These are phyloP conservation scores for Coemansia sp. DNA, from an alignment of 192 early-diverging fungal species.

Conservation along the genomic window DNA sequence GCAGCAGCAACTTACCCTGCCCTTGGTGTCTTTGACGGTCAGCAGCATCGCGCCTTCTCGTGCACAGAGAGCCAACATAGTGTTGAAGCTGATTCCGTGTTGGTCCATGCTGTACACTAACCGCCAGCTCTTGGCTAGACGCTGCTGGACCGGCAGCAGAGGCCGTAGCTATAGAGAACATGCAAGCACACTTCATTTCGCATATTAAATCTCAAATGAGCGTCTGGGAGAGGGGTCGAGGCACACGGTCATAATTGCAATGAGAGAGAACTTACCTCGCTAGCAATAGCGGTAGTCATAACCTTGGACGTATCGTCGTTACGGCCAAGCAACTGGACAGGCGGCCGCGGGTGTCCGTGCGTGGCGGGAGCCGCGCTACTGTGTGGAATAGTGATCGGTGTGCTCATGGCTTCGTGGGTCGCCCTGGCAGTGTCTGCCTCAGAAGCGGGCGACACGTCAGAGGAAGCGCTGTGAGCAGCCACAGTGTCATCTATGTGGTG, in stretches of 20 bases:
- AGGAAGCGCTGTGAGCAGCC: not conserved
- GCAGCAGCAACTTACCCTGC: conserved; percentile 39
- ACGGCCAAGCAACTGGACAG: conserved; percentile 36
- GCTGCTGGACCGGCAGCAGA: conserved; percentile 74
- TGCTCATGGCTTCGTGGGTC: conserved; percentile 34
- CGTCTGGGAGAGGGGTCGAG: not conserved
- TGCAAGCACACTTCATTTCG: not conserved
- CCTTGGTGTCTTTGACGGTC: conserved; percentile 67
- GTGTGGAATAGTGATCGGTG: conserved; percentile 17
- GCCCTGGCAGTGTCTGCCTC: conserved; percentile 14
- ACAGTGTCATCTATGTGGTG: not conserved
- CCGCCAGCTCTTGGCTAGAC: conserved; percentile 75
- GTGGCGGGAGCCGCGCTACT: not conserved
- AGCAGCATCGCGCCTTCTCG: conserved; percentile 71
- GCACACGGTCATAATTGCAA: not conserved
- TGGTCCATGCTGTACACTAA: conserved; percentile 92
- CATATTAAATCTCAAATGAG: not conserved
- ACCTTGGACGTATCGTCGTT: conserved; percentile 43
- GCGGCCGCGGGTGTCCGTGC: conserved; percentile 8
- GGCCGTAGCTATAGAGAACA: conserved; percentile 67
- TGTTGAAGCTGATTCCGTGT: conserved; percentile 89
- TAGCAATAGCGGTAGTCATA: conserved; percentile 41
- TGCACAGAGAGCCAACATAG: conserved; percentile 70
- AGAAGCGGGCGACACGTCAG: not conserved
- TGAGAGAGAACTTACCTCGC: conserved; percentile 8